A percentile compares a stretch with the other conserved stretches of the same genome.
These are phyloP conservation scores for Glycine soja DNA, from an alignment of 306 rosid species.

Conservation along the genomic window DNA sequence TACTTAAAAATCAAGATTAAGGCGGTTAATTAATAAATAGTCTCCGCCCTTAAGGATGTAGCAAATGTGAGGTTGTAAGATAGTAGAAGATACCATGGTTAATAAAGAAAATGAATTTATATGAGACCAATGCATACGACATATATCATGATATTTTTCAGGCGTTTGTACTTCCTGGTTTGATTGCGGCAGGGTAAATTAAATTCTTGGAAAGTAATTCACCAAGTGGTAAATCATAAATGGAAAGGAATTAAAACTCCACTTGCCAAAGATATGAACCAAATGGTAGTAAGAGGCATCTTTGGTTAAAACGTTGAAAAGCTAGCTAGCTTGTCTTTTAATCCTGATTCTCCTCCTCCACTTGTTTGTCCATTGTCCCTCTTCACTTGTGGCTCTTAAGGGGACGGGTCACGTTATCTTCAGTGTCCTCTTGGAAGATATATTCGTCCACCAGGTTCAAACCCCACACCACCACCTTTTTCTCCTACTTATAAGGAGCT, in stretches of 20 bases:
- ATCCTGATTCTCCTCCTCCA: constrained; percentile 56
- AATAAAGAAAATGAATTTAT: too few species aligned
- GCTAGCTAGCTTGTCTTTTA: constrained; percentile 35
- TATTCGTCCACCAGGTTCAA: constrained; percentile 61
- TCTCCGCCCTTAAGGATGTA: too few species aligned
- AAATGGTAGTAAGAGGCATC: constrained; percentile 54
- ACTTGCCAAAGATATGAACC: constrained; percentile 40
- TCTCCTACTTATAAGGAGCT: constrained; percentile 76
- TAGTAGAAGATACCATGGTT: too few species aligned
- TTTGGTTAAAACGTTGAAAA: constrained; percentile 40
- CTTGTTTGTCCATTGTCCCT: constrained; percentile 52
- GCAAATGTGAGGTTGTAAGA: too few species aligned
- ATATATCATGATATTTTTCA: too few species aligned
- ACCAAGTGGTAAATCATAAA: neutral
- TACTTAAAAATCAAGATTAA: too few species aligned
- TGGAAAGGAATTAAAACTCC: constrained; percentile 14
- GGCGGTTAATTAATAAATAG: too few species aligned
- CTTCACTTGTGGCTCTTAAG: constrained; percentile 60
- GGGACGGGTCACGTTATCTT: constrained; percentile 63
- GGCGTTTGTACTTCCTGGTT: neutral
- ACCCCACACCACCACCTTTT: constrained; percentile 57
- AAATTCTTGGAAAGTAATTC: neutral
- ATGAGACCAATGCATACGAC: too few species aligned
- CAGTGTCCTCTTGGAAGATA: constrained; percentile 55
- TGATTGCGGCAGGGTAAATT: neutral